phyloP scores from a whole-genome alignment of 768 basidiomycete species.

The Lanmaoa pseudosensibilis region DNA sequence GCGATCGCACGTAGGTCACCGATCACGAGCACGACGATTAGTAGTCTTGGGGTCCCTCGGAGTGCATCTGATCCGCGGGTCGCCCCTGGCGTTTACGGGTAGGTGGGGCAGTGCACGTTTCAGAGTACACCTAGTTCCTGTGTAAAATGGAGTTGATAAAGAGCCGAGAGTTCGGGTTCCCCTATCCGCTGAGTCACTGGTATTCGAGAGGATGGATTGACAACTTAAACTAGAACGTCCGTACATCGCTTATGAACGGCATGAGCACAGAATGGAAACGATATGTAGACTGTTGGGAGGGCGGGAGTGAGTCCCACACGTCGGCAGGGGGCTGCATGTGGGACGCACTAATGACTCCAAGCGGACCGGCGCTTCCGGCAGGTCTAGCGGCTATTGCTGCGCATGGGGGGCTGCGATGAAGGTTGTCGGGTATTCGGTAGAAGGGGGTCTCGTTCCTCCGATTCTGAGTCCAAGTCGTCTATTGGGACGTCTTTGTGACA shows the following conservation, averaged over 20 bases:
- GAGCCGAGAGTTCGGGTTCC: neutral
- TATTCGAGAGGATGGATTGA: neutral
- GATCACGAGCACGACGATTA: too few species aligned
- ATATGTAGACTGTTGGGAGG: neutral
- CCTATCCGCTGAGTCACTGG: too few species aligned
- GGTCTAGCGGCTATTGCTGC: neutral
- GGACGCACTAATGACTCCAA: neutral
- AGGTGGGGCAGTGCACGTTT: neutral
- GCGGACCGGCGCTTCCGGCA: neutral
- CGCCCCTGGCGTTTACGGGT: neutral
- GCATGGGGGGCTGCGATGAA: constrained; percentile 27
- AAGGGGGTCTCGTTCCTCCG: constrained; percentile 24
- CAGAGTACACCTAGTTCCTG: neutral
- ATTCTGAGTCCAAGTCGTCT: constrained; percentile 14
- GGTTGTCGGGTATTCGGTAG: constrained; percentile 23
- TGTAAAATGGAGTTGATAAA: neutral
- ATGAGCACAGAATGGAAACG: neutral
- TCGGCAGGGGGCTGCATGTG: neutral
- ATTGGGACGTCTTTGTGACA: neutral
- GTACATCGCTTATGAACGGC: neutral
- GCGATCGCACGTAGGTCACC: neutral
- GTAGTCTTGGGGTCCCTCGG: neutral
- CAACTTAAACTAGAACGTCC: neutral
- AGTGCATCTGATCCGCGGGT: neutral
- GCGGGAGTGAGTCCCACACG: neutral